These are phyloP conservation scores for Lobosporangium transversale DNA, from an alignment of 192 early-diverging fungal species.

Conservation along the genomic window DNA sequence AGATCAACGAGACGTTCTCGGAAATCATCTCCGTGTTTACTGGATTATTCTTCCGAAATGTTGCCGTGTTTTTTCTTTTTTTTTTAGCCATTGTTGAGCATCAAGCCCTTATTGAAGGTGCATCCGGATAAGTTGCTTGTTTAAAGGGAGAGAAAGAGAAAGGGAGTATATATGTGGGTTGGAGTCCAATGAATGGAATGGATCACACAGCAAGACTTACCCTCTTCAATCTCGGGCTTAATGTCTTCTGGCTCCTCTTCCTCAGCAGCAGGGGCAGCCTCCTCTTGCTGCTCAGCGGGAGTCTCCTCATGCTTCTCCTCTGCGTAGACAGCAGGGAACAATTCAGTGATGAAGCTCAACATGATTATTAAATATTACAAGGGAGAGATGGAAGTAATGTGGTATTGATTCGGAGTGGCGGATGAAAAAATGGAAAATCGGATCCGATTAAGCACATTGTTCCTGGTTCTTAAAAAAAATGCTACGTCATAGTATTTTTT, in stretches of 20 bases:
- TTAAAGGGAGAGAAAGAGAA: not conserved
- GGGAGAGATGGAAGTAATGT: constrained; percentile 1
- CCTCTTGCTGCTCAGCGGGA: constrained; percentile 56
- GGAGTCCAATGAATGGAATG: not conserved
- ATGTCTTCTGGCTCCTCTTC: constrained; percentile 70
- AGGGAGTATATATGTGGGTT: no score
- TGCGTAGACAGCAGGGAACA: constrained; percentile 73
- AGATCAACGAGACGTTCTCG: no score
- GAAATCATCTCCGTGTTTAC: constrained; percentile 8
- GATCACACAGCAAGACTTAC: constrained; percentile 40
- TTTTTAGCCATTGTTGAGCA: no score
- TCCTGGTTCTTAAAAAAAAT: no score
- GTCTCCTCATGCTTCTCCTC: constrained; percentile 61
- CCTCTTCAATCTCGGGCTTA: constrained; percentile 68
- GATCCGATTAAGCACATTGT: no score
- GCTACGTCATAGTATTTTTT: constrained; percentile 6
- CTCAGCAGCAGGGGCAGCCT: constrained; percentile 36
- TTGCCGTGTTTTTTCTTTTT: no score
- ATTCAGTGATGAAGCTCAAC: constrained; percentile 56
- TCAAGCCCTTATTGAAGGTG: no score
- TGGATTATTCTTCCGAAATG: no score
- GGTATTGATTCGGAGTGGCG: not conserved
- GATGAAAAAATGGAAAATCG: not conserved
- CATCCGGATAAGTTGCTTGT: no score
- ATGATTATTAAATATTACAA: constrained; percentile 16